Evolutionary conservation across 345 rosid genomes (phyloP), one percentile per base, ranked within the genome.

Genomic region (Corchorus olitorius): DNA sequence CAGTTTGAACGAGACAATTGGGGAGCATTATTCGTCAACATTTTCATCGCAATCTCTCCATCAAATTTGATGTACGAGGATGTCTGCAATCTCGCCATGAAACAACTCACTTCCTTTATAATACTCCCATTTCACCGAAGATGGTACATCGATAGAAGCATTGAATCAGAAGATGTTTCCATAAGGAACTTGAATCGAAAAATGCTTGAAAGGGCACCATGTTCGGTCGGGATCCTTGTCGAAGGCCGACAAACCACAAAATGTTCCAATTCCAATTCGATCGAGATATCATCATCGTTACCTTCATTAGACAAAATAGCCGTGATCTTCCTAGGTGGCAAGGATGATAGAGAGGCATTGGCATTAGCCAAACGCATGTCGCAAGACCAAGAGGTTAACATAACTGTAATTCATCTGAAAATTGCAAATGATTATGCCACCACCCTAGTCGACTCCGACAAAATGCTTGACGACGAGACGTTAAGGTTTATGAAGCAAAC

Each of bases 81-180:
- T 61, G 73, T 82, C 1, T 82, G 86, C 75, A 64, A 46, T 6
- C 76, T 84, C 8, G 88, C 89, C 15, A 46, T 81, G 7, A 78
- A 82, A 75, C 71, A 72, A 16, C 63, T 16, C 6, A 52, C 84
- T 8, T 72, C 86, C 64, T 22, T 86, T 7, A 76, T 87, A 49
- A 11, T 85, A 5, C 85, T 85, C 19, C 90, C 90, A 6, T 87
- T 85, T 43, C 90, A 87, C 65, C 68, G 74, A 8, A 69, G 66
- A 45, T 79, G 82, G 84, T 54, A 67, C 10, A 8, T 52, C 1
- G 83, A 76, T 1, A 79, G 85, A 4, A 66, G 68, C 53, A 48
- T 74, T 11, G 84, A 83, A 70, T 77, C 79, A 0, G 76, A 81
- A 33, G 83, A 82, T 70, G 39, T 39, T 6, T 22, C 46, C 46